Conservation (phyloP, 1,284 basidiomycete species). For the Trametes polyzona region DNA sequence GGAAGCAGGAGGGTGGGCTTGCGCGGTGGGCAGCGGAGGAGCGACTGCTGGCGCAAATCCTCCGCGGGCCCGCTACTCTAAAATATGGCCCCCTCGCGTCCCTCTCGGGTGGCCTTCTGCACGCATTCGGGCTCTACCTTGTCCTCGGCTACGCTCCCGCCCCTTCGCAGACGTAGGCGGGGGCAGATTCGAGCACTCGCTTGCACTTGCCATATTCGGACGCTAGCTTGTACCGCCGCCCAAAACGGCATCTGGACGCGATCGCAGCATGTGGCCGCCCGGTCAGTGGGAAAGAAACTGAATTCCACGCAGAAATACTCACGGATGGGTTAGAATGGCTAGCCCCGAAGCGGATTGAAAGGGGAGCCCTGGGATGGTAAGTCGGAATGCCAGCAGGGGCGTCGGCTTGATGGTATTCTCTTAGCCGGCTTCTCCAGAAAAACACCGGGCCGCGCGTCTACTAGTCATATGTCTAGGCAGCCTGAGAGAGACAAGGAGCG, state of each 20-base stretch:
- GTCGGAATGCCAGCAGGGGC: conserved; percentile 2
- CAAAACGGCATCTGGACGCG: conserved; percentile 10
- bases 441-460: conserved; percentile 10
- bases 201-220: conserved; percentile 26
- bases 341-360: conserved; percentile 19
- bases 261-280: conserved; percentile 10
- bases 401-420: conserved; percentile 11
- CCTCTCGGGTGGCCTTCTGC: conserved; percentile 19
- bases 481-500: conserved; percentile 6
- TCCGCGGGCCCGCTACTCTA: conserved; percentile 18
- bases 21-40: conserved; percentile 25
- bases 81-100: conserved; percentile 12
- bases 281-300: conserved; percentile 15
- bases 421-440: conserved; percentile 1
- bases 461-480: conserved; percentile 9
- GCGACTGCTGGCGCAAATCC: conserved; percentile 23
- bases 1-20: conserved; percentile 13
- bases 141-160: conserved; percentile 30
- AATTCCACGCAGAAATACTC: conserved; percentile 14
- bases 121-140: conserved; percentile 43
- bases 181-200: conserved; percentile 20
- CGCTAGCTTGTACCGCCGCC: conserved; percentile 26
- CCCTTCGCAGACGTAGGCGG: conserved; percentile 9
- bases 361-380: conserved; percentile 20
- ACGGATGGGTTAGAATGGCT: conserved; percentile 9